phyloP scores from a whole-genome alignment of 441 rosid species.

The Macaranga tanarius region DNA sequence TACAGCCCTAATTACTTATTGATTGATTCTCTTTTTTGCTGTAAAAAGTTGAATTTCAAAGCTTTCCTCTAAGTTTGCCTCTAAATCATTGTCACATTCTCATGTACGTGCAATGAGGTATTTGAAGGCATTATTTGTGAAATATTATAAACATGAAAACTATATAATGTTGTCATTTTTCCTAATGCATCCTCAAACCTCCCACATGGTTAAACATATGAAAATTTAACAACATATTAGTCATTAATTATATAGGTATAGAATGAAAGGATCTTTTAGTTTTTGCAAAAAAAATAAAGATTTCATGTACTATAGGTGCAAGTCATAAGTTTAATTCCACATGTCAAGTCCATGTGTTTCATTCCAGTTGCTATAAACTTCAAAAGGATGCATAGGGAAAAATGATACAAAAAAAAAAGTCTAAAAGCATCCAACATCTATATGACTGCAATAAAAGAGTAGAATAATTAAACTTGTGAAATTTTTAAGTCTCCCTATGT shows the following conservation, averaged over 20 bases:
- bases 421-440: too few relatives aligned
- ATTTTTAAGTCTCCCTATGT: too few relatives aligned
- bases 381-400: too few relatives aligned
- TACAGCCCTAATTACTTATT: conserved; percentile 54
- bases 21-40: conserved; percentile 60
- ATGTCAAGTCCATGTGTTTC: too few relatives aligned
- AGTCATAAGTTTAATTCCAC: too few relatives aligned
- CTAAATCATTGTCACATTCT: conserved; percentile 48
- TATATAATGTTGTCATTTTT: conserved; percentile 47
- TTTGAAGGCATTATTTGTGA: conserved; percentile 32
- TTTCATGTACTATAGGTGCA: too few relatives aligned
- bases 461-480: too few relatives aligned
- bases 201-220: conserved; percentile 61
- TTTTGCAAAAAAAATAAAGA: too few relatives aligned
- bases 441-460: too few relatives aligned
- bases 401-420: too few relatives aligned
- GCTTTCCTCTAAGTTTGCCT: conserved; percentile 65
- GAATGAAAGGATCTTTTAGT: too few relatives aligned
- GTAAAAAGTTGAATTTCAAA: conserved; percentile 76
- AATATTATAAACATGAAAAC: conserved; percentile 29
- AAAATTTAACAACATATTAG: conserved; percentile 25
- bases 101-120: conserved; percentile 37
- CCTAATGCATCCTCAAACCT: conserved; percentile 76
- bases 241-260: conserved; percentile 5
- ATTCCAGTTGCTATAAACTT: too few relatives aligned